Base-by-base conservation (phyloP, 2,329 filamentous ascomycete species). In the Pseudogymnoascus sp. region DNA sequence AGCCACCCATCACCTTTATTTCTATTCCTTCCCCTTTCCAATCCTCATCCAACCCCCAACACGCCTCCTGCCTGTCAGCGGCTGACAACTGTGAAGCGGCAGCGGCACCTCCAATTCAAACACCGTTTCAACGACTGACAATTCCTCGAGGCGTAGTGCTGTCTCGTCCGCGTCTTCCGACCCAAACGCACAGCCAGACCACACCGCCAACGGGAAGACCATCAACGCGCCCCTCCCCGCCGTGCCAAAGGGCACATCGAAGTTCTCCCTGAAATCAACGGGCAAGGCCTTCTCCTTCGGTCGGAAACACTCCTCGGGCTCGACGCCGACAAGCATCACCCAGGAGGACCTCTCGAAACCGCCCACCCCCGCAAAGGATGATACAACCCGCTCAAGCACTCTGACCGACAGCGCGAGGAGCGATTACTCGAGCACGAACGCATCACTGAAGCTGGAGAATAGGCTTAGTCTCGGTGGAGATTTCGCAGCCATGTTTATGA, bases 41-140 rank as follows among this genome's bases (percentile, higher is more conserved):
- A 10, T 29, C 23, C 23, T 29, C 50, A 19, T 10, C 10, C 9
- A 29, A 26, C 23, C 19, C 29, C 31, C 17, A 9, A 9, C 21
- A 56, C 23, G 31, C 31, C 9, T 33, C 23, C 31, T 56, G 23
- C 17, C 50, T 21, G 26, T 60, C 31, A 60, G 26, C 29, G 13
- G 62, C 63, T 64, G 40, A 64, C 63, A 37, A 59, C 44, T 26
- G 23, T 67, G 63, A 69, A 74, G 72, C 68, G 71, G 70, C 62
- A 74, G 73, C 71, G 72, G 71, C 64, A 69, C 69, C 44, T 74
- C 73, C 3, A 72, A 74, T 62, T 71, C 71, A 37, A 73, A 72
- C 65, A 73, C 71, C 37, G 66, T 69, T 59, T 74, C 72, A 21
- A 73, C 71, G 3, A 70, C 72, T 46, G 72, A 73, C 59, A 72